Conservation (phyloP, 371 early-diverging fungal species). For the Funneliformis caledonium region DNA sequence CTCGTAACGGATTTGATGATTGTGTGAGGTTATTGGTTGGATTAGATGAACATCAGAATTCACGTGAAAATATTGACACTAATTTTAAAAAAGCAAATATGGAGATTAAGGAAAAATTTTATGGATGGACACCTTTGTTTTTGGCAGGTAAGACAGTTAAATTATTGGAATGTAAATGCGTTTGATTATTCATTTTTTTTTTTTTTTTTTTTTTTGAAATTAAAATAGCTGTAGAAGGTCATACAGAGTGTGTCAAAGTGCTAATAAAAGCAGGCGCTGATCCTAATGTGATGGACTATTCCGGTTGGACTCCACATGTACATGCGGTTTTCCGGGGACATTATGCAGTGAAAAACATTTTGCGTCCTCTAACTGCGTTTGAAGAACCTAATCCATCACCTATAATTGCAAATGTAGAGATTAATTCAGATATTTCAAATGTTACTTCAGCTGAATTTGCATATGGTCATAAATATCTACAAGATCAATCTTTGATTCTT, state of each 20-base stretch:
- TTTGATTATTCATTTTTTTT: not conserved
- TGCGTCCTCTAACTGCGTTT: conserved; percentile 48
- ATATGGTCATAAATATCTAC: conserved; percentile 72
- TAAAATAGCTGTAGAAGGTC: conserved; percentile 61
- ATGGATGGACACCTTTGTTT: conserved; percentile 64
- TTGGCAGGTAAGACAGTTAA: conserved; percentile 54
- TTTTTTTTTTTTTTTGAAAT: not conserved
- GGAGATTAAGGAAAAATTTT: conserved; percentile 36
- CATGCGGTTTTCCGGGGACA: conserved; percentile 71
- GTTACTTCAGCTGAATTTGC: conserved; percentile 51
- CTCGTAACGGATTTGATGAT: conserved; percentile 57
- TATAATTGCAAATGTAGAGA: conserved; percentile 17
- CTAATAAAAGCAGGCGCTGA: conserved; percentile 63
- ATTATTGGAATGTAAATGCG: too few relatives aligned
- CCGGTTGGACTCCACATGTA: conserved; percentile 72
- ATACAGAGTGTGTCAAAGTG: conserved; percentile 53
- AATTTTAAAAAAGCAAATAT: conserved; percentile 31
- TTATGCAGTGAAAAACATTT: conserved; percentile 55
- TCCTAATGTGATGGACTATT: conserved; percentile 52
- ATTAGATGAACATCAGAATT: conserved; percentile 6
- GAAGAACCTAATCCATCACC: conserved; percentile 42
- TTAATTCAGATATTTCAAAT: conserved; percentile 9
- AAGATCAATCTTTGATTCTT: conserved; percentile 65
- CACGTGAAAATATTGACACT: not conserved
- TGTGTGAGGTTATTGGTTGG: conserved; percentile 59